A percentile compares a stretch with the other conserved stretches of the same genome.
phyloP scores from a whole-genome alignment of 2,329 filamentous ascomycete species.

The Myriosclerotinia duriaeana region DNA sequence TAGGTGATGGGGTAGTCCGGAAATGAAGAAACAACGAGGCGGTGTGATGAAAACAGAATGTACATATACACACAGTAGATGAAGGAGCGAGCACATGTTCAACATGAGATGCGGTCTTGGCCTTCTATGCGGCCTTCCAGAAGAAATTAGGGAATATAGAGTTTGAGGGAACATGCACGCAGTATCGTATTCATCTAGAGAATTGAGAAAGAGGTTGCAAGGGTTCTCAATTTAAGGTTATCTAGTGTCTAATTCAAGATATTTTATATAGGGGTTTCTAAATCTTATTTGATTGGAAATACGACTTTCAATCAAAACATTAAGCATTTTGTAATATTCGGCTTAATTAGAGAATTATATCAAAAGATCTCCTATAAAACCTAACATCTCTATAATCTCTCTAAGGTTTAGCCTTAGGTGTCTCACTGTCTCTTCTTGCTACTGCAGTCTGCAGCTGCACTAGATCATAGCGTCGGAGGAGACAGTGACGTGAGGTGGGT shows the following conservation, averaged over 20 bases:
- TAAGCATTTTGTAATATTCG: no score
- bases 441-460: conserved; percentile 4
- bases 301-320: no score
- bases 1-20: neutral
- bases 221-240: no score
- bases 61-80: neutral
- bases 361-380: no score
- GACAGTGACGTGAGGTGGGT: neutral
- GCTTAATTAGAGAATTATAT: no score
- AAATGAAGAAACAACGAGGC: neutral
- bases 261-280: no score
- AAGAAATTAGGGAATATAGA: neutral
- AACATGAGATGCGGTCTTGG: conserved; percentile 16
- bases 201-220: no score
- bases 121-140: conserved; percentile 20
- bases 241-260: no score
- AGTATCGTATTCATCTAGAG: no score
- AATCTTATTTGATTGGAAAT: no score
- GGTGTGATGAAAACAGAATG: conserved; percentile 7
- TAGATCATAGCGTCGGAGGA: conserved; percentile 10
- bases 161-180: no score
- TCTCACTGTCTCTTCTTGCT: neutral
- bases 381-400: neutral
- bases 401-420: neutral
- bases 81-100: conserved; percentile 16